A percentile compares a stretch with the other conserved stretches of the same genome.
Conservation (phyloP, 2,329 filamentous ascomycete species). For the Purpureocillium takamizusanense region DNA sequence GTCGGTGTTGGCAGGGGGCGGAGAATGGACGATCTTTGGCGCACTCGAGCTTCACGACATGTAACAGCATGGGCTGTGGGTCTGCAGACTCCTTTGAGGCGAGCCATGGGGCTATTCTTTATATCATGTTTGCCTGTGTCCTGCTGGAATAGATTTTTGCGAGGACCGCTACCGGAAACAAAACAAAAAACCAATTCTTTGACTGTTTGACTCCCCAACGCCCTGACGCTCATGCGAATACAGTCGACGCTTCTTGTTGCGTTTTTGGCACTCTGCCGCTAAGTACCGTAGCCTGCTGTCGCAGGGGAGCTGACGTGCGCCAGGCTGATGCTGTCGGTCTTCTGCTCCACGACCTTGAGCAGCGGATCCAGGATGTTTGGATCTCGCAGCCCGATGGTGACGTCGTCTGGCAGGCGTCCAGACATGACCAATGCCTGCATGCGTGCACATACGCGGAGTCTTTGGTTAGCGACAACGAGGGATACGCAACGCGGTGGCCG, state of each 20-base stretch:
- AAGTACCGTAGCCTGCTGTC: background rate
- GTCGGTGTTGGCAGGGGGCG: too few relatives aligned
- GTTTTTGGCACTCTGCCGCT: background rate
- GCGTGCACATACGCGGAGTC: too few relatives aligned
- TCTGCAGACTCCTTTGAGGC: background rate
- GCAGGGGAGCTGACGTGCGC: background rate
- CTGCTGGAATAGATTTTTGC: too few relatives aligned
- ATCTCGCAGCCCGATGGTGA: conserved; percentile 69
- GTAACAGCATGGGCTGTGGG: too few relatives aligned
- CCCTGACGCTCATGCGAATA: background rate
- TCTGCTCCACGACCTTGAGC: conserved; percentile 61
- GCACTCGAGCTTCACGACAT: too few relatives aligned
- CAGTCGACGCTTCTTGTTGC: background rate
- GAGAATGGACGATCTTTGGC: too few relatives aligned
- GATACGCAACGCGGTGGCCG: too few relatives aligned
- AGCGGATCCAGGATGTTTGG: conserved; percentile 65
- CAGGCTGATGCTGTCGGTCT: conserved; percentile 40
- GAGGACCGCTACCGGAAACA: too few relatives aligned
- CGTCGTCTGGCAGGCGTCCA: conserved; percentile 56
- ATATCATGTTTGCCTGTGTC: background rate
- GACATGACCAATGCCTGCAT: conserved; percentile 37
- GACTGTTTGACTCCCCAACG: conserved; percentile 3
- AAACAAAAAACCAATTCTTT: background rate
- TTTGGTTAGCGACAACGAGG: too few relatives aligned
- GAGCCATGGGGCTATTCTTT: background rate